Base-by-base conservation (phyloP, 257 asterid genomes). In the Solanum bukasovii region DNA sequence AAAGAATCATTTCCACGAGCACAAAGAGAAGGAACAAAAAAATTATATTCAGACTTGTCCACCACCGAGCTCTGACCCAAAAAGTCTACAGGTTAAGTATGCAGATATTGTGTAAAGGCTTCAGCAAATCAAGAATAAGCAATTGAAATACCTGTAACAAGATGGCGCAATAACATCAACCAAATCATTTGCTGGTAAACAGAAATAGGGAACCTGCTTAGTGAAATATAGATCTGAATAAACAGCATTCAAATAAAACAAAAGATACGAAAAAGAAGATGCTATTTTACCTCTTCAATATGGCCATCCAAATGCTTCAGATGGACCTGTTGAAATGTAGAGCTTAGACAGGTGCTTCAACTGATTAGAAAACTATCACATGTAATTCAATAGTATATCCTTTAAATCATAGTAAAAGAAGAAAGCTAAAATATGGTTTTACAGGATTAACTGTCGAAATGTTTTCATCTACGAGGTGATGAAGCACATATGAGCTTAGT, bases 81-180 rank as follows among this genome's bases (percentile, higher is more conserved):
- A 74, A 74, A 21, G 27, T 74, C 29, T 35, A 37, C 83, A 74
- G 52, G 83, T 10, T 25, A 79, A 14, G 65, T 79, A 25, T 44
- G 34, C 38, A 79, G 34, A 70, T 86, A 71, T n/a, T 68, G 27
- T 78, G 71, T 35, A 44, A 46, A 77, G 67, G 12, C 87, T 49
- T 81, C 85, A 46, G 42, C 9, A 81, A 81, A 81, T 27, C 68
- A 67, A 83, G 79, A 90, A 84, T 68, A 68, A 83, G 61, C 49
- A 90, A 84, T 74, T 35, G 37, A 75, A 52, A 89, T 91, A 97
- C 99, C 99, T 97, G 93, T 96, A 97, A 94, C 99, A 97, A 84
- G 99, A 97, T 90, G 99, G 98, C 84, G 99, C 99, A 86, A 97
- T 97, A 89, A 93, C 99, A 93, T 97, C 98, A 46, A 95, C 96